Evolutionary conservation across 2,329 filamentous ascomycete genomes (phyloP), one percentile per base, ranked within the genome.

Genomic region (Akanthomyces uredinophilus): DNA sequence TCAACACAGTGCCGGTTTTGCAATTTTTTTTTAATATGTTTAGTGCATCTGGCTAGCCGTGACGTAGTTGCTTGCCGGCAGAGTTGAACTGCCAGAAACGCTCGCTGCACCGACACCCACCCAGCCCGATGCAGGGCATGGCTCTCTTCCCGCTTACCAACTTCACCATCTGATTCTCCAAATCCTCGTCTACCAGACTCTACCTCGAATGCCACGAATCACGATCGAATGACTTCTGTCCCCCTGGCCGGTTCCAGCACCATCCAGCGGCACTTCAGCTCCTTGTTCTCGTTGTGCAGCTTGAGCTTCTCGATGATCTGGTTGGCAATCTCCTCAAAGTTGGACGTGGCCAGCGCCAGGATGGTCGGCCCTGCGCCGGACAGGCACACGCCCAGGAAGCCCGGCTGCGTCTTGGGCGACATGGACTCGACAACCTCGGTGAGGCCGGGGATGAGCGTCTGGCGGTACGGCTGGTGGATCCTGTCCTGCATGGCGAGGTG

Each of bases 401-500:
- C 95, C 1, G 90, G 87, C 73, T 97, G 92, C 5, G 89, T 89
- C 71, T 86, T 84, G 32, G 94, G 95, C 13, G 91, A 96, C 80
- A 98, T 93, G 64, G 89, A 94, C 73, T 92, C 86, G 58, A 99
- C 86, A 60, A 99, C 94, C 72, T 96, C 90, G 18, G 90, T 89
- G 62, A 99, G 83, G 0, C 94, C 95, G 1, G 95, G 95, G 68
- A 99, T 96, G 65, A 99, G 84, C 2, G 85, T 89, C 77, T 95
- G 89, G 60, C 95, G 89, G 79, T 99, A 98, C 49, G 92, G 95
- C 77, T 99, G 95, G 78, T 99, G 95, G 64, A 99, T 87, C 77
- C 93, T 96, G 80, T 99, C 95, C 78, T 98, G 95, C 95, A 99
- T 99, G 52, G 93, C 94, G 53, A 96, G 87, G 79, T 96, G 96